A percentile compares a stretch with the other conserved stretches of the same genome.
Conservation (phyloP, 306 rosid species). For the Oemleria cerasiformis region DNA sequence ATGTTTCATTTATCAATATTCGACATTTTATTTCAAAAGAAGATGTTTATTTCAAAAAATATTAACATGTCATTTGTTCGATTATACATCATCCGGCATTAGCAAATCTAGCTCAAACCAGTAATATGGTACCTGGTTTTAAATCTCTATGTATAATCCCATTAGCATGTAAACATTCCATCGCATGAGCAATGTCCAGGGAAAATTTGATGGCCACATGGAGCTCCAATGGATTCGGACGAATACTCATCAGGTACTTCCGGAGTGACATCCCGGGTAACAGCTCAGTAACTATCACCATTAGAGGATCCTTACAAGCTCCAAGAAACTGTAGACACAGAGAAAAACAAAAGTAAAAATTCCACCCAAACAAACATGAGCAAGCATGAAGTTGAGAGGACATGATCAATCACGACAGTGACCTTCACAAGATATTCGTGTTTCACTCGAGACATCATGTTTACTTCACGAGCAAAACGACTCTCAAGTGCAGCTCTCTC, state of each 20-base stretch:
- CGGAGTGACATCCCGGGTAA: slow-evolving; percentile 97
- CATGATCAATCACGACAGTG: slow-evolving; percentile 20
- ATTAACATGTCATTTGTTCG: background rate
- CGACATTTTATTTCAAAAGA: background rate
- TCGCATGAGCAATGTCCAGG: slow-evolving; percentile 85
- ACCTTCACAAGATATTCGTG: slow-evolving; percentile 94
- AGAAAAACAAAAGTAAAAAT: slow-evolving; percentile 26
- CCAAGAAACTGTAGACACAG: slow-evolving; percentile 75
- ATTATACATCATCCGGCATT: slow-evolving; percentile 7
- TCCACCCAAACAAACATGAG: slow-evolving; percentile 19
- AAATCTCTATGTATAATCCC: slow-evolving; percentile 98
- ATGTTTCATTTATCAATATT: background rate
- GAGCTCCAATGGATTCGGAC: slow-evolving; percentile 65
- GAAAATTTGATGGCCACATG: slow-evolving; percentile 68
- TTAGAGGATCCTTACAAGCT: slow-evolving; percentile 94
- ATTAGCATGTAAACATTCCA: slow-evolving; percentile 96
- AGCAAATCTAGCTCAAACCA: slow-evolving; percentile 18
- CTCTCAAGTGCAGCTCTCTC: slow-evolving; percentile 77
- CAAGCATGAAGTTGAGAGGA: background rate
- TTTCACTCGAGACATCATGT: slow-evolving; percentile 93
- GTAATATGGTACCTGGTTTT: slow-evolving; percentile 69
- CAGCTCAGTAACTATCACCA: slow-evolving; percentile 96
- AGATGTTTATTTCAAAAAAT: background rate
- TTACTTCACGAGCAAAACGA: slow-evolving; percentile 93
- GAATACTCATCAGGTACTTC: slow-evolving; percentile 62